Conservation (phyloP, 2,329 filamentous ascomycete genomes). For the Aureobasidium sp. region DNA sequence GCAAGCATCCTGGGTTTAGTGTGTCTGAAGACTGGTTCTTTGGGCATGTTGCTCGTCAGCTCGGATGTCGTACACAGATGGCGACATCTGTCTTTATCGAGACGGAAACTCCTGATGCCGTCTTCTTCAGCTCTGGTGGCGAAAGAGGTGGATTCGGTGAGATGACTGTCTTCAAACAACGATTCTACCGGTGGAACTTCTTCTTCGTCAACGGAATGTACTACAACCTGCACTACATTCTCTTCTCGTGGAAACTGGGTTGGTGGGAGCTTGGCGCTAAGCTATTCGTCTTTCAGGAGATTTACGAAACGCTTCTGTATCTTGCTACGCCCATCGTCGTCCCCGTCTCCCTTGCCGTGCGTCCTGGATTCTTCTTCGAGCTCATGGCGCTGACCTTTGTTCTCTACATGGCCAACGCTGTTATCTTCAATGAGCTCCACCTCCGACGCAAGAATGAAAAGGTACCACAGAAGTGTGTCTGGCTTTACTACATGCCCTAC, state of each 20-base stretch:
- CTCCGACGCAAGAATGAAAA: constrained; percentile 40
- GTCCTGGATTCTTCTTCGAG: constrained; percentile 34
- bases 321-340: constrained; percentile 41
- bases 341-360: constrained; percentile 40
- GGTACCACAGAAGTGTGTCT: constrained; percentile 32
- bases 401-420: constrained; percentile 39
- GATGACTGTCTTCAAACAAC: constrained; percentile 47
- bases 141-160: constrained; percentile 45
- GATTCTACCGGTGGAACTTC: constrained; percentile 48
- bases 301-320: constrained; percentile 43
- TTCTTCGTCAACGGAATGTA: constrained; percentile 46
- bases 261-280: constrained; percentile 45
- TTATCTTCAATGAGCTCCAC: constrained; percentile 46
- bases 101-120: constrained; percentile 41
- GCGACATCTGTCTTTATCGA: constrained; percentile 46
- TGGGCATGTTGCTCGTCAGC: constrained; percentile 40
- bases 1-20: constrained; percentile 44
- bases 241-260: constrained; percentile 43
- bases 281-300: constrained; percentile 32
- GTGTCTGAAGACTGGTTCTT: constrained; percentile 50
- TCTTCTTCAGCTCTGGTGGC: constrained; percentile 37
- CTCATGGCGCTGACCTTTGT: constrained; percentile 32
- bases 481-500: constrained; percentile 40
- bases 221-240: constrained; percentile 43
- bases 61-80: constrained; percentile 43